A percentile compares a stretch with the other conserved stretches of the same genome.
phyloP scores from a whole-genome alignment of 2,329 filamentous ascomycete genomes.

The Colletotrichum brevisporum region DNA sequence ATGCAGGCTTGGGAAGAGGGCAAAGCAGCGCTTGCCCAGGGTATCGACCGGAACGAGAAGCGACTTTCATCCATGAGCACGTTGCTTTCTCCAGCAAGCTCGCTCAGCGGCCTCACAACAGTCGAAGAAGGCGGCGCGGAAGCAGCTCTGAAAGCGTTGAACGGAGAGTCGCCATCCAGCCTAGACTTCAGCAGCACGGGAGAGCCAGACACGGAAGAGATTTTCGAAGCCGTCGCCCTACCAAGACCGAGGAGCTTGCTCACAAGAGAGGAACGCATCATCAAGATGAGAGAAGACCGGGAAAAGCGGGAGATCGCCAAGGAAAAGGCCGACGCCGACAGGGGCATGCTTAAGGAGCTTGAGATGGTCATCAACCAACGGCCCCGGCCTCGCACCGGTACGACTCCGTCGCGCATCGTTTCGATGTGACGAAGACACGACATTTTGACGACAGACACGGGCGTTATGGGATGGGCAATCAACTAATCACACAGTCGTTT shows the following conservation, averaged over 20 bases:
- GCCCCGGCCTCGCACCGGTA: conserved; percentile 57
- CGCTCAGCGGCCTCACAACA: conserved; percentile 77
- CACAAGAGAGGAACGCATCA: conserved; percentile 88
- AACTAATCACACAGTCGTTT: conserved; percentile 40
- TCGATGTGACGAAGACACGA: conserved; percentile 57
- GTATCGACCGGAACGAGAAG: conserved; percentile 85
- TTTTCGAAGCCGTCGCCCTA: conserved; percentile 92
- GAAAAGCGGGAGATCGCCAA: conserved; percentile 78
- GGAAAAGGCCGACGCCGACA: conserved; percentile 84
- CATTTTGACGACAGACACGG: conserved; percentile 35
- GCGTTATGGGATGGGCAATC: conserved; percentile 30
- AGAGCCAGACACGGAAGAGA: conserved; percentile 78
- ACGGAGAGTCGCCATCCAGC: conserved; percentile 73
- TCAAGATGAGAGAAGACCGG: conserved; percentile 89
- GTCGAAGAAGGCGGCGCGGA: conserved; percentile 65
- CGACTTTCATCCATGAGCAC: conserved; percentile 74
- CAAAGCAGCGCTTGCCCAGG: conserved; percentile 84
- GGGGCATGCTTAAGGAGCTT: conserved; percentile 91
- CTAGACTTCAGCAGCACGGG: conserved; percentile 68
- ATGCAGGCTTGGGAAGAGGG: conserved; percentile 91
- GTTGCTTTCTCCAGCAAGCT: conserved; percentile 70
- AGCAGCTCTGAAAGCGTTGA: conserved; percentile 75
- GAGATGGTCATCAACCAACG: conserved; percentile 84
- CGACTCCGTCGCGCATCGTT: conserved; percentile 53
- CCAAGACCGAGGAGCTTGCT: conserved; percentile 78